Base-by-base conservation (phyloP, 306 rosid species). In the Rubus parviflorus region DNA sequence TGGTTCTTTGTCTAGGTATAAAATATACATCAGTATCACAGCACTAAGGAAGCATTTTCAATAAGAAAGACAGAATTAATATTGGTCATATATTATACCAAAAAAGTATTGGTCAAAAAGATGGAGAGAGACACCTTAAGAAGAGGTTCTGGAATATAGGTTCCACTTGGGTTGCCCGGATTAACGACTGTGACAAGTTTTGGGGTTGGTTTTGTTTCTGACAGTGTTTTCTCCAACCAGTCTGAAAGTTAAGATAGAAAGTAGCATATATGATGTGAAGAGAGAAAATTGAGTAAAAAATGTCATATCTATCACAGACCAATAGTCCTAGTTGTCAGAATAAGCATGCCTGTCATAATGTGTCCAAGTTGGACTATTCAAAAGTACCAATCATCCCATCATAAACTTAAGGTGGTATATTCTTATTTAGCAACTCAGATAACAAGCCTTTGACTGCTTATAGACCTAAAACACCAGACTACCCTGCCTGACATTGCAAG, bases 141-240 rank as follows among this genome's bases (percentile, higher is more conserved):
- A 79, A 92, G 96, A 75, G 88, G 62, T 67, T 90, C 93, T 0
- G 99, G 99, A 81, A 95, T 90, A 78, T 90, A 92, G 79, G 98
- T 92, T 82, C 97, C 98, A 52, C 80, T 47, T 52, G 98, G 98
- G 72, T 95, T 95, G 77, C 98, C 98, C 12, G 98, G 98, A 86
- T 95, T 95, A 57, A 95, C 98, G 75, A 95, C 88, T 42, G 86
- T 90, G 16, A 95, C 99, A 77, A 95, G 91, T 88, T 95, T 95
- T 58, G 99, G 99, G 70, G 83, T 75, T n/a, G 97, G 99, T 71
- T 88, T 89, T 62, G 89, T 87, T 84, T 92, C 97, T 1, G 69
- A 78, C 52, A 95, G 80, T 54, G 83, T 81, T 76, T 70, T 89
- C 73, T 95, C 98, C 83, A 95, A 77, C 99, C 98, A 95, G 53